These are phyloP conservation scores for Aspergillaceae sp. DNA, from an alignment of 2,329 filamentous ascomycete species.

Conservation along the genomic window DNA sequence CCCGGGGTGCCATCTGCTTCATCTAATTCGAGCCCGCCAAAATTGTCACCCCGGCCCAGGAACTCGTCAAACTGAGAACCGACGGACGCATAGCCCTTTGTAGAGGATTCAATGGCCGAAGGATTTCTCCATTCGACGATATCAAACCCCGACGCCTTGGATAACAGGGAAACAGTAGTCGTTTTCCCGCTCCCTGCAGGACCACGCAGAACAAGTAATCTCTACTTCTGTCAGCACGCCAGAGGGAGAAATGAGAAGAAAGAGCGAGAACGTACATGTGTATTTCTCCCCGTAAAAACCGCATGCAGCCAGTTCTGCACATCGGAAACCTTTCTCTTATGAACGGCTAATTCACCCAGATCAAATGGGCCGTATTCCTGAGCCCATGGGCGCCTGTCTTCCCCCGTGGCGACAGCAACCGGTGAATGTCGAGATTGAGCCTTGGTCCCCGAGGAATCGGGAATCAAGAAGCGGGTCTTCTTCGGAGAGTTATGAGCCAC, in stretches of 20 bases:
- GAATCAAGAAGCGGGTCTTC: conserved; percentile 17
- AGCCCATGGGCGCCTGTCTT: conserved; percentile 71
- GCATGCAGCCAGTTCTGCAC: conserved; percentile 74
- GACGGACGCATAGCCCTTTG: conserved; percentile 59
- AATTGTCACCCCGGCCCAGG: conserved; percentile 69
- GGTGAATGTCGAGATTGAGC: not conserved
- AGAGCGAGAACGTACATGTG: conserved; percentile 23
- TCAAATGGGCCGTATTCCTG: conserved; percentile 70
- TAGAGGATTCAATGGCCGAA: conserved; percentile 49
- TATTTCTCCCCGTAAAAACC: conserved; percentile 53
- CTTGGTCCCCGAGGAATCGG: not conserved
- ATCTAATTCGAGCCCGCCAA: conserved; percentile 57
- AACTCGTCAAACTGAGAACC: conserved; percentile 88
- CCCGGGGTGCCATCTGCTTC: conserved; percentile 2
- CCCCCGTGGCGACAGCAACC: conserved; percentile 23
- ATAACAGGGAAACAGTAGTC: conserved; percentile 69
- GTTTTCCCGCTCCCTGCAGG: conserved; percentile 90
- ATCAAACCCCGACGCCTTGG: conserved; percentile 65
- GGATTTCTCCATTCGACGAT: conserved; percentile 90
- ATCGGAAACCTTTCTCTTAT: conserved; percentile 87
- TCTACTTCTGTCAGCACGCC: conserved; percentile 34
- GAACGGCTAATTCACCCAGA: conserved; percentile 79
- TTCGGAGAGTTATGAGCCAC: conserved; percentile 9
- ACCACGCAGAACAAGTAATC: conserved; percentile 77
- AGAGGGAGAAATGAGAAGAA: conserved; percentile 1